Evolutionary conservation across 2,329 filamentous ascomycete genomes (phyloP).

Genomic region (Aureobasidium sp.): DNA sequence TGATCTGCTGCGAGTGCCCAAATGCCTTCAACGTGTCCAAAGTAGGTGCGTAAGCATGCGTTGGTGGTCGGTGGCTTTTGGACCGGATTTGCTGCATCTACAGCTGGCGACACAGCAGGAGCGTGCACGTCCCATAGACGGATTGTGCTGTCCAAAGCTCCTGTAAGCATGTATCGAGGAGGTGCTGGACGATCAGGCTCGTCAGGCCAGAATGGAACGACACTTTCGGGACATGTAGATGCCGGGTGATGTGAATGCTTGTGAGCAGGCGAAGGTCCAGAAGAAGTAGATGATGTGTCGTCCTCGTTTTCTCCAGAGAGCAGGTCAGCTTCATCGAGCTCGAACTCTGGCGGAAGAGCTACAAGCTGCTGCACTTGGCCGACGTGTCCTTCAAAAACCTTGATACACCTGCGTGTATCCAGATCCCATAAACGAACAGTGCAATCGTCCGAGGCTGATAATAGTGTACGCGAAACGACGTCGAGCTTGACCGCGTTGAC

Average conservation of each 20-base stretch:
- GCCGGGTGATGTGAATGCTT: conserved; percentile 13
- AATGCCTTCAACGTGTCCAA: conserved; percentile 91
- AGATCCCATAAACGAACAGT: conserved; percentile 89
- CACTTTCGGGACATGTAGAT: neutral
- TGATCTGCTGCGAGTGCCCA: conserved; percentile 90
- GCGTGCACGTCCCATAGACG: conserved; percentile 74
- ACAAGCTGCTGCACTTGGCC: conserved; percentile 92
- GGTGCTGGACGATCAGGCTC: conserved; percentile 61
- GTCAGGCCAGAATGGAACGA: conserved; percentile 46
- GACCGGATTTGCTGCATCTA: conserved; percentile 1
- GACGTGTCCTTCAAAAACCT: conserved; percentile 76
- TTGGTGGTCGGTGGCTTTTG: conserved; percentile 46
- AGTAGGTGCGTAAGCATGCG: conserved; percentile 82
- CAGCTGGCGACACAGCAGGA: conserved; percentile 2
- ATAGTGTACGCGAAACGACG: conserved; percentile 68
- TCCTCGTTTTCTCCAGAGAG: conserved; percentile 49
- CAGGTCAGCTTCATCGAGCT: conserved; percentile 65
- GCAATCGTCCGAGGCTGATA: conserved; percentile 85
- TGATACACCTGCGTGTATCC: conserved; percentile 70
- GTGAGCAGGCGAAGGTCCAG: conserved; percentile 14
- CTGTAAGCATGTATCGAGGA: conserved; percentile 86
- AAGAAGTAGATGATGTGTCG: conserved; percentile 23
- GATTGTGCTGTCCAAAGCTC: conserved; percentile 83
- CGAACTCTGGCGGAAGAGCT: conserved; percentile 76
- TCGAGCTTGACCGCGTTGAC: conserved; percentile 95